These are phyloP conservation scores for Leishmania braziliensis DNA, from an alignment of 208 protist genomes.

Conservation along the genomic window DNA sequence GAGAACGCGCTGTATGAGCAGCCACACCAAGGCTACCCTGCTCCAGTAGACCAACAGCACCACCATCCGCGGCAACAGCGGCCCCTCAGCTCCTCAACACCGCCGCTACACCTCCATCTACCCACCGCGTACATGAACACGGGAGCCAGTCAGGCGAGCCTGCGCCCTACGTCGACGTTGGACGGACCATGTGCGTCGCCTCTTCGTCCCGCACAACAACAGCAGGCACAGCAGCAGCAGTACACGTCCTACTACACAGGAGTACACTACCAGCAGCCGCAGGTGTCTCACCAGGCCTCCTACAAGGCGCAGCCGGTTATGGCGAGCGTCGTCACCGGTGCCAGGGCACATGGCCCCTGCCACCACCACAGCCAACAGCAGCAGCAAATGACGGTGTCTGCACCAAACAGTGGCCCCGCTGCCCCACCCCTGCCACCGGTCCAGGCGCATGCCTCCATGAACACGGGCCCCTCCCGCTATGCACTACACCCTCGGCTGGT, in stretches of 20 bases:
- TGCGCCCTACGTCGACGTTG: neutral
- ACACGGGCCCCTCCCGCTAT: neutral
- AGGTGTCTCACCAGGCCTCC: neutral
- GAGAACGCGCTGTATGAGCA: neutral
- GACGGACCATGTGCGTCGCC: neutral
- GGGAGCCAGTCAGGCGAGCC: neutral
- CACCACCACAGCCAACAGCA: conserved; percentile 11
- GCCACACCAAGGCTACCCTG: neutral
- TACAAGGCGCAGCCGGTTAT: conserved; percentile 3
- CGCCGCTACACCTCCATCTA: conserved; percentile 19
- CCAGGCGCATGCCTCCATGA: neutral
- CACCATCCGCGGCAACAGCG: conserved; percentile 9
- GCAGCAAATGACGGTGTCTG: neutral
- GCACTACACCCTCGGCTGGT: neutral
- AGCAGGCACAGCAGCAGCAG: conserved; percentile 9
- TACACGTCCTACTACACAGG: neutral
- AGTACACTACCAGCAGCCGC: conserved; percentile 1
- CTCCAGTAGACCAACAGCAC: neutral
- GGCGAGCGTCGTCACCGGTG: neutral
- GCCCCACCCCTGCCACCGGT: neutral
- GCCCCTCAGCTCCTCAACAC: neutral
- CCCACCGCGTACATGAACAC: conserved; percentile 29
- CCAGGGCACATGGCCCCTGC: neutral
- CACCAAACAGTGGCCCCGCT: neutral
- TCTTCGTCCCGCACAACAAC: conserved; percentile 10